phyloP scores from a whole-genome alignment of 208 protist species.

The Acanthamoeba sp. region DNA sequence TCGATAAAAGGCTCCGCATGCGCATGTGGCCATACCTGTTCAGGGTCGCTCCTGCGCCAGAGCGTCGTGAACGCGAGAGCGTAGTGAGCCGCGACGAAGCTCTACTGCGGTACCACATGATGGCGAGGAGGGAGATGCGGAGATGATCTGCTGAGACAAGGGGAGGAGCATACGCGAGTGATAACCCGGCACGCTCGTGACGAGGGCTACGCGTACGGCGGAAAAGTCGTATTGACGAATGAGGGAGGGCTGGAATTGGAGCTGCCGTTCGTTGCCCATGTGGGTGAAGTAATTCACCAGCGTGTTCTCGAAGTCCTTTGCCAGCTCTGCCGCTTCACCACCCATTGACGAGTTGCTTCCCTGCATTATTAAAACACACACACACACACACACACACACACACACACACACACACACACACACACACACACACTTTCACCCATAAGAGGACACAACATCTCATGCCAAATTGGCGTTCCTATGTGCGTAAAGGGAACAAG shows the following conservation, averaged over 20 bases:
- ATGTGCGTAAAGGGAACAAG: conserved; percentile 38
- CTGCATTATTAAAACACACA: background rate
- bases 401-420: background rate
- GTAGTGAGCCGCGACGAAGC: background rate
- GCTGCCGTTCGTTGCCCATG: conserved; percentile 50
- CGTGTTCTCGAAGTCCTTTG: conserved; percentile 52
- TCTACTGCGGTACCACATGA: background rate
- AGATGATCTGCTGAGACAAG: too few relatives aligned
- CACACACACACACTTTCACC: background rate
- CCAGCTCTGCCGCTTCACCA: conserved; percentile 53
- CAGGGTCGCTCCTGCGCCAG: background rate
- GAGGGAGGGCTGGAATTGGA: background rate
- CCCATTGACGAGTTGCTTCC: background rate
- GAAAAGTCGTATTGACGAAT: conserved; percentile 31
- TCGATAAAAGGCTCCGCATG: background rate
- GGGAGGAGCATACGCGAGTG: background rate
- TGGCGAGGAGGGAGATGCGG: too few relatives aligned
- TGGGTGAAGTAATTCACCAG: conserved; percentile 34
- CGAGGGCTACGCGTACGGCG: conserved; percentile 15
- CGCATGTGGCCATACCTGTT: conserved; percentile 48
- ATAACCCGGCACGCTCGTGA: conserved; percentile 51
- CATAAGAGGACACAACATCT: background rate
- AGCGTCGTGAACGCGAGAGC: too few relatives aligned
- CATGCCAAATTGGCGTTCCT: background rate
- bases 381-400: background rate